Evolutionary conservation across 2,329 filamentous ascomycete species (phyloP), one percentile per base, ranked within the genome.

Genomic region (Phaeoacremonium minimum): DNA sequence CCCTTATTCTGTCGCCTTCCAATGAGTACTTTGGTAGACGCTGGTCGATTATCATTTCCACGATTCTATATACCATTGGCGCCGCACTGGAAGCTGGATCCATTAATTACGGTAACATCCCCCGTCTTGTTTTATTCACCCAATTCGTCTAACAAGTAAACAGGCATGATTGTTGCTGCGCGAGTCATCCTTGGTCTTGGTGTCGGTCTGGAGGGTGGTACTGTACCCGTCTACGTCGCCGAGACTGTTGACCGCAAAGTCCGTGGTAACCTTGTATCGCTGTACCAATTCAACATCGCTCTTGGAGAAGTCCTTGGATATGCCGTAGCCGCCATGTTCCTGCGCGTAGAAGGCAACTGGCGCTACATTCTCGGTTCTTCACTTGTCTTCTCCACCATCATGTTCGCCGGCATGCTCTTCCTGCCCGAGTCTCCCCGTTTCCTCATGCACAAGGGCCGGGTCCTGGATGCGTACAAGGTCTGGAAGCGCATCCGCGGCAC

Each of bases 201-300:
- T 47, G 80, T 87, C 35, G 83, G 83, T 60, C 68, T 87, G 3
- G 83, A 87, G 53, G 83, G 83, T 34, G 83, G 83, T 53, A 87
- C 83, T 0, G 83, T 87, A 5, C 82, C 82, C 1, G 79, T 87
- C 36, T 87, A 87, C 44, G 83, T 87, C 18, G 82, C 83, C 2
- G 83, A 87, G 57, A 82, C 78, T 0, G 83, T 86, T 30, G 80
- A 83, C 48, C 69, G 77, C 19, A 71, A 68, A 40, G 69, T 85
- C 16, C 76, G 83, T 48, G 83, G 83, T 46, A 87, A 87, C 55
- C 60, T 87, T 33, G 83, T 87, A 2, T 85, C 81, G 0, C 64
- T 87, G 0, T 87, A 87, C 55, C 84, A 87, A 52, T 77, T 87
- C 59, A 86, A 84, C 60, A 87, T 87, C 49, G 84, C 84, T 0